phyloP scores from a whole-genome alignment of 1,284 basidiomycete species.

The Ganoderma resinaceum region DNA sequence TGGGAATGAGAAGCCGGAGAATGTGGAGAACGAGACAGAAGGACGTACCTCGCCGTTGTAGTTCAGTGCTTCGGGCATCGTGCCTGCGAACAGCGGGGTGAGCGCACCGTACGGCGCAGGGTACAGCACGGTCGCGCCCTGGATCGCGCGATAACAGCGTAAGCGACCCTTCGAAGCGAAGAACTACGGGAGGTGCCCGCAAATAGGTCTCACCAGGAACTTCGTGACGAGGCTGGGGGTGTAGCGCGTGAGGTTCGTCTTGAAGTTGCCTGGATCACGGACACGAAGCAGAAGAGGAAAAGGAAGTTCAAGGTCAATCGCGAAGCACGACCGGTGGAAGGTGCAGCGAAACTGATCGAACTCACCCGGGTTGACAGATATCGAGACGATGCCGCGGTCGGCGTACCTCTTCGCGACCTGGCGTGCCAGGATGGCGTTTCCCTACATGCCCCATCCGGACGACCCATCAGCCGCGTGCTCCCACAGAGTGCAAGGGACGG shows the following conservation, averaged over 20 bases:
- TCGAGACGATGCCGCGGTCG: constrained; percentile 16
- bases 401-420: constrained; percentile 12
- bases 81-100: constrained; percentile 34
- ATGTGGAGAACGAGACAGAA: not conserved
- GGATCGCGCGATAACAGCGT: not conserved
- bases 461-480: not conserved
- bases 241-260: constrained; percentile 14
- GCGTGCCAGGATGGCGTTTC: constrained; percentile 8
- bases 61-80: constrained; percentile 46
- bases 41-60: constrained; percentile 53
- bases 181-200: no score
- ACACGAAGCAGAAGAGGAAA: constrained; percentile 27
- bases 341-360: constrained; percentile 1
- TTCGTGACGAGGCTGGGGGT: constrained; percentile 3
- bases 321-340: not conserved
- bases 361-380: constrained; percentile 11
- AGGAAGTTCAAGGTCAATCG: not conserved
- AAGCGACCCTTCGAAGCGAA: not conserved
- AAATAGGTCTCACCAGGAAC: constrained; percentile 17
- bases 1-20: not conserved
- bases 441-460: not conserved
- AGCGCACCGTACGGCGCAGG: not conserved
- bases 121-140: not conserved
- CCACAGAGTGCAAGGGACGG: not conserved
- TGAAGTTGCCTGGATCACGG: constrained; percentile 2